These are phyloP conservation scores for Helenozyma baotianmanensis DNA, from an alignment of 805 yeast genomes.

Conservation along the genomic window DNA sequence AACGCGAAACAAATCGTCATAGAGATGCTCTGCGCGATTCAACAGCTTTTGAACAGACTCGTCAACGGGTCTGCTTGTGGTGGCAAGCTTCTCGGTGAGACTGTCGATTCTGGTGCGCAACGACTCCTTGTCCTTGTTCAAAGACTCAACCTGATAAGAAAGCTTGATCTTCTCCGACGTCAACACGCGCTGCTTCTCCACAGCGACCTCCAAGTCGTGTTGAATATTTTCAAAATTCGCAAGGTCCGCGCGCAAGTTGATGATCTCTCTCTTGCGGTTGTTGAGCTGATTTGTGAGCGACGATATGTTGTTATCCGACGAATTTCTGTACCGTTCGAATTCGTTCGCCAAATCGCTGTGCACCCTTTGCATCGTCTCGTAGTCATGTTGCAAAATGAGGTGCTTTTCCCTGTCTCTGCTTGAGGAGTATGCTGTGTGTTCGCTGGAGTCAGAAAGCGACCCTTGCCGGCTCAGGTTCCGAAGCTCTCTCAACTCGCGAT, in stretches of 20 bases:
- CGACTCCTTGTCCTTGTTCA: slow-evolving; percentile 33
- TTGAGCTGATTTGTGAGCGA: slow-evolving; percentile 10
- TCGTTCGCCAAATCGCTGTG: slow-evolving; percentile 10
- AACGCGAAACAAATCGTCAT: slow-evolving; percentile 35
- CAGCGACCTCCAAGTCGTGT: slow-evolving; percentile 35
- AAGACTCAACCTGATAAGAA: slow-evolving; percentile 36
- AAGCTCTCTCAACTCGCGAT: slow-evolving; percentile 28
- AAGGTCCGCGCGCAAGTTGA: slow-evolving; percentile 7
- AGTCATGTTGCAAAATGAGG: slow-evolving; percentile 11
- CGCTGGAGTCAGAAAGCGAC: slow-evolving; percentile 9
- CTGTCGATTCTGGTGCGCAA: slow-evolving; percentile 33
- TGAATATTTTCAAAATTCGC: slow-evolving; percentile 27
- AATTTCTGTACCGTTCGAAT: slow-evolving; percentile 4
- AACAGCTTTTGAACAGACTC: slow-evolving; percentile 3
- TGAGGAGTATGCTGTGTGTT: slow-evolving; percentile 1
- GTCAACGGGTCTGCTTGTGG: slow-evolving; percentile 16
- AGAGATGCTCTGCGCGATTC: slow-evolving; percentile 36
- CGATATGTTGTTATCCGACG: slow-evolving; percentile 7
- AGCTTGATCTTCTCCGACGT: slow-evolving; percentile 42
- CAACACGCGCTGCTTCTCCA: slow-evolving; percentile 40
- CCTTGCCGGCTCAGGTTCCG: slow-evolving; percentile 13
- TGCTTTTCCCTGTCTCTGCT: slow-evolving; percentile 8
- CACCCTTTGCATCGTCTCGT: slow-evolving; percentile 7
- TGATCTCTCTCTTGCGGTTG: slow-evolving; percentile 10
- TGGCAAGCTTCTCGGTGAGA: slow-evolving; percentile 33